Conservation (phyloP, 2,329 filamentous ascomycete species). For the Claviceps digitariae region DNA sequence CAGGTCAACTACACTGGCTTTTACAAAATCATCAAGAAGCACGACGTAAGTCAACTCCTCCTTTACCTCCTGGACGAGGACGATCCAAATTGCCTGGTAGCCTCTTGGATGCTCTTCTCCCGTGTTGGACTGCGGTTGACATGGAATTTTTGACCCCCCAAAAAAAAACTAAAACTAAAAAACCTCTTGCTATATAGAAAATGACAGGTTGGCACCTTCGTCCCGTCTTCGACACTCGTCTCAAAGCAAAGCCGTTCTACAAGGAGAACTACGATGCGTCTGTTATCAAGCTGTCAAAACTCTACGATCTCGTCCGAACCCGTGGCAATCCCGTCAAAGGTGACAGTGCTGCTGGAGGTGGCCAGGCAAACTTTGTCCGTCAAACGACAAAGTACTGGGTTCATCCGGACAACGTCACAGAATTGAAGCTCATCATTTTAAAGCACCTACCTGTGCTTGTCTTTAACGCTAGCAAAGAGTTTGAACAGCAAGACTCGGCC, state of each 20-base stretch:
- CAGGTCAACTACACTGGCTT: conserved; percentile 98
- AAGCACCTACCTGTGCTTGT: conserved; percentile 96
- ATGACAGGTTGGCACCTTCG: conserved; percentile 84
- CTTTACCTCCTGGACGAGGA: background rate
- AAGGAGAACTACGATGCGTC: conserved; percentile 97
- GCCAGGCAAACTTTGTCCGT: conserved; percentile 88
- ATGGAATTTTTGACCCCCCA: background rate
- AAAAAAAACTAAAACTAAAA: too few relatives aligned
- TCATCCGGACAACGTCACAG: conserved; percentile 94
- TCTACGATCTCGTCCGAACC: conserved; percentile 90
- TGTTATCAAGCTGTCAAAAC: conserved; percentile 83
- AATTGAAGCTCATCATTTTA: conserved; percentile 92
- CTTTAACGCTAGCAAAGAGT: conserved; percentile 95
- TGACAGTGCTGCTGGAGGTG: conserved; percentile 79
- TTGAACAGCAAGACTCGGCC: conserved; percentile 76
- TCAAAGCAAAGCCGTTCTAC: conserved; percentile 96
- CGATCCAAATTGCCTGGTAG: too few relatives aligned
- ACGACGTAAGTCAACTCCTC: conserved; percentile 52
- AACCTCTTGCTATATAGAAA: conserved; percentile 46
- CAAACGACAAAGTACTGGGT: conserved; percentile 99
- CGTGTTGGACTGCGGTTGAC: too few relatives aligned
- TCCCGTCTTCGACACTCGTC: conserved; percentile 85
- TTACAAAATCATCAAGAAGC: conserved; percentile 99
- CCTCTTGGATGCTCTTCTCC: too few relatives aligned
- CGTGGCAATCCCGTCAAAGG: conserved; percentile 85